phyloP scores from a whole-genome alignment of 768 basidiomycete genomes.

The Hortiboletus campestris region DNA sequence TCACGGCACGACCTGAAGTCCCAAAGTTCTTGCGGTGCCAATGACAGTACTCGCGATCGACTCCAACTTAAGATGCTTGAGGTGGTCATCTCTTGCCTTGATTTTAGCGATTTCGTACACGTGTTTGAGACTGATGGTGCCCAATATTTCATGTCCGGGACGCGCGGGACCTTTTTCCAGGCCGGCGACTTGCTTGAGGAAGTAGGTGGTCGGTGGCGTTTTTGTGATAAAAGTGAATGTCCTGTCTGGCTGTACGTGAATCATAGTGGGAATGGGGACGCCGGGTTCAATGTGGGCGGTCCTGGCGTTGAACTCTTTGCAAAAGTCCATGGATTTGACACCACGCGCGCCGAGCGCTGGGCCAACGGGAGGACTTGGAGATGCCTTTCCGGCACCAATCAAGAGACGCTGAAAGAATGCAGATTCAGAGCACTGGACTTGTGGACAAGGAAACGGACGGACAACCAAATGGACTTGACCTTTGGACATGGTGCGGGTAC shows the following conservation, averaged over 20 bases:
- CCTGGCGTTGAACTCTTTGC: constrained; percentile 99
- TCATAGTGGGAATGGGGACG: constrained; percentile 86
- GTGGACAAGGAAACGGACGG: constrained; percentile 31
- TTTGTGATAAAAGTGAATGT: constrained; percentile 92
- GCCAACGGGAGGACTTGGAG: constrained; percentile 94
- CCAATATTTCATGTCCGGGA: constrained; percentile 74
- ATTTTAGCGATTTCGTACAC: constrained; percentile 98
- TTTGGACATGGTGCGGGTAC: constrained; percentile 56
- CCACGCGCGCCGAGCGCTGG: constrained; percentile 97
- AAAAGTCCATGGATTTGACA: constrained; percentile 99
- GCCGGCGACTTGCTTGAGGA: constrained; percentile 87
- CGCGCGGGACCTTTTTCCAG: constrained; percentile 88
- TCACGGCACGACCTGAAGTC: constrained; percentile 88
- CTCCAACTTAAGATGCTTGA: constrained; percentile 84
- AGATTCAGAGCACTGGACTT: constrained; percentile 13
- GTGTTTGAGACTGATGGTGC: constrained; percentile 91
- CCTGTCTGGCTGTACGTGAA: constrained; percentile 92
- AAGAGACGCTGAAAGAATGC: constrained; percentile 62
- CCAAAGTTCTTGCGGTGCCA: constrained; percentile 85
- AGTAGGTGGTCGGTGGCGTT: constrained; percentile 85
- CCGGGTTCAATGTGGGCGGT: constrained; percentile 85
- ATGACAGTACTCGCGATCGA: constrained; percentile 85
- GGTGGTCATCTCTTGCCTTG: constrained; percentile 86
- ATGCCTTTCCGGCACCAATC: constrained; percentile 90
- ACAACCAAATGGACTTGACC: constrained; percentile 77